Evolutionary conservation across 306 rosid genomes (phyloP).

Genomic region (Rosa lucieae): DNA sequence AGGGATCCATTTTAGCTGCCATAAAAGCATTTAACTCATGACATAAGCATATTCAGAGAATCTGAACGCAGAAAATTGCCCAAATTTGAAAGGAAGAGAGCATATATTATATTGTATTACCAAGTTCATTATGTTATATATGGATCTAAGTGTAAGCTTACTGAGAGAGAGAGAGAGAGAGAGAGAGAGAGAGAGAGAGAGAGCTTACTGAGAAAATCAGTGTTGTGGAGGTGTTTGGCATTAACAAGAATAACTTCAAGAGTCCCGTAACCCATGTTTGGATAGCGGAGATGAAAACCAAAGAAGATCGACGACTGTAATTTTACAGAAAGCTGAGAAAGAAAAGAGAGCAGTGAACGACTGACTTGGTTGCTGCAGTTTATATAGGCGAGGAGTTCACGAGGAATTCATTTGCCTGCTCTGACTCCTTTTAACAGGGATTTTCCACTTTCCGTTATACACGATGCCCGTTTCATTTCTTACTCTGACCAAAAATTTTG

Average conservation of each 20-base stretch:
- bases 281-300: background rate
- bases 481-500: background rate
- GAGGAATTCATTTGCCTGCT: background rate
- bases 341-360: background rate
- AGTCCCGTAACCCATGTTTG: background rate
- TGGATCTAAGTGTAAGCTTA: background rate
- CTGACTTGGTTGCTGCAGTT: background rate
- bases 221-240: background rate
- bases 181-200: background rate
- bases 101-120: too few relatives aligned
- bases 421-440: background rate
- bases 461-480: background rate
- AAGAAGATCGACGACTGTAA: background rate
- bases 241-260: slow-evolving; percentile 6
- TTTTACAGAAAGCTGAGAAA: background rate
- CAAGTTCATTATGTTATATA: background rate
- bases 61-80: background rate
- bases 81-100: background rate
- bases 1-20: slow-evolving; percentile 73
- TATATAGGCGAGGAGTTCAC: background rate
- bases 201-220: background rate
- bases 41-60: background rate
- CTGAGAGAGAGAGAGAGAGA: background rate
- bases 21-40: background rate
- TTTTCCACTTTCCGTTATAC: background rate